A percentile compares a stretch with the other conserved stretches of the same genome.
Conservation (phyloP, 495 filamentous ascomycete species). For the Penicillium dipodomyicola region DNA sequence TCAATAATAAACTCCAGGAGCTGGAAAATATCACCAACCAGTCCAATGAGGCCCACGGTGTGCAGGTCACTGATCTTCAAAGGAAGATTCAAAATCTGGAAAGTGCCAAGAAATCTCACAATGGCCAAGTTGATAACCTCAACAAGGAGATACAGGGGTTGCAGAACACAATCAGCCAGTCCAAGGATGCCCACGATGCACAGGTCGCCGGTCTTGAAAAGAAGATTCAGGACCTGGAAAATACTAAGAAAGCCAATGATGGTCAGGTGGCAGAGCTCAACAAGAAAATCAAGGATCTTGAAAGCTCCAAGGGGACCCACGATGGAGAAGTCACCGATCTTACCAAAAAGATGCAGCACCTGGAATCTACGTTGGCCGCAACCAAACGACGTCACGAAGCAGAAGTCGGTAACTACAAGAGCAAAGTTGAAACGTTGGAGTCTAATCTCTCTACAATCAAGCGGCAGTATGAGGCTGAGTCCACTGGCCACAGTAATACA, state of each 20-base stretch:
- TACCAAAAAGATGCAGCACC: slow-evolving; percentile 10
- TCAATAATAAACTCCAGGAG: slow-evolving; percentile 54
- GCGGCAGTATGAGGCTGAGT: slow-evolving; percentile 57
- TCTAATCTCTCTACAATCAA: slow-evolving; percentile 54
- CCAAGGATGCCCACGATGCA: slow-evolving; percentile 1
- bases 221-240: slow-evolving; percentile 24
- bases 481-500: slow-evolving; percentile 54
- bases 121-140: slow-evolving; percentile 29
- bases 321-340: slow-evolving; percentile 8
- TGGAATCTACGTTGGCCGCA: slow-evolving; percentile 45
- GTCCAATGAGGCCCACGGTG: slow-evolving; percentile 48
- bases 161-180: slow-evolving; percentile 55
- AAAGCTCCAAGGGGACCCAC: slow-evolving; percentile 1
- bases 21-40: slow-evolving; percentile 57
- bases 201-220: slow-evolving; percentile 42
- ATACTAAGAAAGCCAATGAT: slow-evolving; percentile 10
- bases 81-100: slow-evolving; percentile 55
- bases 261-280: slow-evolving; percentile 11
- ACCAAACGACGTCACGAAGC: slow-evolving; percentile 2
- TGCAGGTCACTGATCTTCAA: slow-evolving; percentile 56
- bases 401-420: slow-evolving; percentile 47
- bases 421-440: slow-evolving; percentile 52
- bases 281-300: background rate
- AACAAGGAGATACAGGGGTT: slow-evolving; percentile 49
- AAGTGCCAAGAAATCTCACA: slow-evolving; percentile 44